Evolutionary conservation across 805 yeast genomes (phyloP).

Genomic region (Monosporozyma siamensis): DNA sequence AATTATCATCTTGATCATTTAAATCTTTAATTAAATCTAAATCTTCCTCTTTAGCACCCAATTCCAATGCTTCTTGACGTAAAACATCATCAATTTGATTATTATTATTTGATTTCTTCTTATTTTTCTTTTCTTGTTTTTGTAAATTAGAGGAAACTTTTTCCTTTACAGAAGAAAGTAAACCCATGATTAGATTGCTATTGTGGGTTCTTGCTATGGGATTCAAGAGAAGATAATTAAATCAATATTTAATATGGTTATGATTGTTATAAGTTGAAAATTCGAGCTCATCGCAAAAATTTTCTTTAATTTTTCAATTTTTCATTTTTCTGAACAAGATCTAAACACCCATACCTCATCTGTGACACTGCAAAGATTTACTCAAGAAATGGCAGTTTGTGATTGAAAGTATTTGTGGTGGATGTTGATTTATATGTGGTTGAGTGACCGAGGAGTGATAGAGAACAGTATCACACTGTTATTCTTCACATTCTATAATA

Average conservation of each 20-base stretch:
- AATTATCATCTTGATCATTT: constrained; percentile 39
- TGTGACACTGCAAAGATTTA: no score
- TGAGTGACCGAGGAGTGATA: no score
- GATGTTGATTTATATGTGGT: no score
- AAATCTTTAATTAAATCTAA: constrained; percentile 51
- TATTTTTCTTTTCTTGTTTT: constrained; percentile 19
- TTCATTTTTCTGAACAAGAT: background rate
- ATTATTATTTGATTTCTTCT: constrained; percentile 17
- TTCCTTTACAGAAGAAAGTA: constrained; percentile 48
- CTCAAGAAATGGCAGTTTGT: no score
- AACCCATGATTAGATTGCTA: background rate
- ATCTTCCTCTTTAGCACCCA: constrained; percentile 87
- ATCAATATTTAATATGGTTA: no score
- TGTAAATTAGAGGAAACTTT: constrained; percentile 49
- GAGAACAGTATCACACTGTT: no score
- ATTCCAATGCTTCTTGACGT: constrained; percentile 63
- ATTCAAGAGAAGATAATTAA: no score
- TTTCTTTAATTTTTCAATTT: constrained; percentile 3
- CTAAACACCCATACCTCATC: background rate
- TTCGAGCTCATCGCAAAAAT: constrained; percentile 2
- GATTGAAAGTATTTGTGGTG: no score
- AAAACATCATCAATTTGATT: constrained; percentile 26
- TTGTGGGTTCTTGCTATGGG: no score
- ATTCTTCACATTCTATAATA: no score
- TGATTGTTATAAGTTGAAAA: no score